These are phyloP conservation scores for Sporothrix variecibatus DNA, from an alignment of 2,329 filamentous ascomycete species.

Conservation along the genomic window DNA sequence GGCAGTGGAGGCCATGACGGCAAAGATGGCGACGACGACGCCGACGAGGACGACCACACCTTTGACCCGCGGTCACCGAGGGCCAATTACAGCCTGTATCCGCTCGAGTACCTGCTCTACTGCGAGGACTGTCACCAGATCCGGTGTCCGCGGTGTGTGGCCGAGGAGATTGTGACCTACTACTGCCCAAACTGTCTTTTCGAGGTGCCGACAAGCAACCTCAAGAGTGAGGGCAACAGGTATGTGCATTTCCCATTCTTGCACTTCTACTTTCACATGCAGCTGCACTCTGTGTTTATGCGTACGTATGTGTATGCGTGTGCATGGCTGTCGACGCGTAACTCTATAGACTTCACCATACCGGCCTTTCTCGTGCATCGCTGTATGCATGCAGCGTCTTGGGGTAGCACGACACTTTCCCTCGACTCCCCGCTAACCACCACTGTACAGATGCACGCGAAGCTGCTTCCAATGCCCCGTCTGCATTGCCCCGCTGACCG, in stretches of 20 bases:
- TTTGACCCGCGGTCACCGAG: conserved; percentile 85
- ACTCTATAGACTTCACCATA: neutral
- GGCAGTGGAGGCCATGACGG: conserved; percentile 33
- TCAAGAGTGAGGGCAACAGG: conserved; percentile 92
- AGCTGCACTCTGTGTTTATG: neutral
- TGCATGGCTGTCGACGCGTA: conserved; percentile 19
- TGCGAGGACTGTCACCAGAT: conserved; percentile 98
- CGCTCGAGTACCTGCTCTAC: conserved; percentile 89
- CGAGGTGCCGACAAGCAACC: conserved; percentile 89
- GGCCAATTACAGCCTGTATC: conserved; percentile 89
- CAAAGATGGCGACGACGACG: conserved; percentile 39
- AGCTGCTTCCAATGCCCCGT: conserved; percentile 95
- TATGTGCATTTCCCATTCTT: conserved; percentile 44
- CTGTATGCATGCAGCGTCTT: neutral
- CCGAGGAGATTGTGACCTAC: conserved; percentile 92
- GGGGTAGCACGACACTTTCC: neutral
- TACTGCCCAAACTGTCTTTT: conserved; percentile 96
- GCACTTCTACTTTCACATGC: neutral
- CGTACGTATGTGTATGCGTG: neutral
- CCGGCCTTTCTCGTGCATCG: neutral
- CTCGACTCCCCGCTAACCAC: conserved; percentile 5
- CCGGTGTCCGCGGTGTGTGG: conserved; percentile 86
- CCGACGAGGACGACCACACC: conserved; percentile 72
- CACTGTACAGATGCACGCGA: conserved; percentile 71
- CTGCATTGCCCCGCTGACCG: conserved; percentile 77